Evolutionary conservation across 257 asterid species (phyloP).

Genomic region (Gardenia jasminoides): DNA sequence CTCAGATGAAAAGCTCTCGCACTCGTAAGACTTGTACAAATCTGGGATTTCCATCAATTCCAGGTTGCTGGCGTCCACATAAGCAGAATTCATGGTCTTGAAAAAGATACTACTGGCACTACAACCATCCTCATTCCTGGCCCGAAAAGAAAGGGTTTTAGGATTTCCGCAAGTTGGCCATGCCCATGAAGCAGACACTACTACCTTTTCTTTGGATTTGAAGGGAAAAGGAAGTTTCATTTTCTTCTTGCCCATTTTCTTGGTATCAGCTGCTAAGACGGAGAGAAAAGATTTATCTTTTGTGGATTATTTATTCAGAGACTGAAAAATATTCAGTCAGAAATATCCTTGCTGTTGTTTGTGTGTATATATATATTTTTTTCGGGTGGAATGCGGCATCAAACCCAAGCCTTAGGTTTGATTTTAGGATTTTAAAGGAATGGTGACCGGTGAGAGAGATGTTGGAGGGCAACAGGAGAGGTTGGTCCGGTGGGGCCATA

Average conservation of each 20-base stretch:
- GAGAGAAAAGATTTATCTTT: background rate
- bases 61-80: slow-evolving; percentile 12
- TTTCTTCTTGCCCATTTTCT: slow-evolving; percentile 26
- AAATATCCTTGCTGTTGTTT: too few relatives aligned
- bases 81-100: slow-evolving; percentile 39
- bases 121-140: background rate
- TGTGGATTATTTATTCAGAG: background rate
- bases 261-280: background rate
- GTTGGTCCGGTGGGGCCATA: slow-evolving; percentile 7
- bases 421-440: slow-evolving; percentile 30
- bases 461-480: background rate
- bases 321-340: slow-evolving; percentile 17
- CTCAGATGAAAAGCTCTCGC: slow-evolving; percentile 14
- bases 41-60: background rate
- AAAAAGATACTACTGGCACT: background rate
- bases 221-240: slow-evolving; percentile 57
- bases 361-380: too few relatives aligned
- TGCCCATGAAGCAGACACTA: slow-evolving; percentile 34
- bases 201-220: slow-evolving; percentile 40
- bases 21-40: background rate
- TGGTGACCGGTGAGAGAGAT: background rate
- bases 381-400: too few relatives aligned
- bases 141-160: slow-evolving; percentile 59
- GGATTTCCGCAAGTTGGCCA: slow-evolving; percentile 59
- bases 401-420: background rate